Evolutionary conservation across 192 early-diverging fungal genomes (phyloP), one percentile per base, ranked within the genome.

Genomic region (Podila verticillata): DNA sequence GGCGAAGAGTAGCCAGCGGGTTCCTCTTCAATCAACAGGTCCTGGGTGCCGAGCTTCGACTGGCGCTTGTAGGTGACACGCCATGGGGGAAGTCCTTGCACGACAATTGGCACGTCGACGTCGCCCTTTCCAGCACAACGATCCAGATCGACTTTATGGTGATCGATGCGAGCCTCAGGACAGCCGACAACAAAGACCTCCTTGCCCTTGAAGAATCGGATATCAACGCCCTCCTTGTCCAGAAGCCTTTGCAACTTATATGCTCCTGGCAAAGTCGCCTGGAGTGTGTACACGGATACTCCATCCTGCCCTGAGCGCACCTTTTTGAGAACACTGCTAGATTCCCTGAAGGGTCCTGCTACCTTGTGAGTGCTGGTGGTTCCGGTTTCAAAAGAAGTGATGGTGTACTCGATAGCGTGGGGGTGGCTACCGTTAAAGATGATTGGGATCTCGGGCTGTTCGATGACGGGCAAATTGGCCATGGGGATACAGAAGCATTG

Each of bases 401-500:
- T 48, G 4, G 74, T 34, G 49, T 78, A 78, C 48, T 78, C 74
- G 44, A 78, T 34, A 29, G 63, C 64, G 26, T 78, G 34, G 9
- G 74, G 74, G 12, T 70, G 63, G 58, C 74, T 78, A 19, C 67
- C 74, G 34, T 78, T 78, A 36, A 78, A 78, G 24, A 69, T 22
- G 20, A 78, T 78, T 19, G 74, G 67, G 58, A 78, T 78, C 39
- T 66, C 63, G 36, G 74, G 74, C 48, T 29, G 47, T 8, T 65
- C 68, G 24, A 77, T 34, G 7, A 66, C 56, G 15, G 56, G 54
- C 22, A 70, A 39, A 29, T 59, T 66, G 32, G 64, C 32, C n/a
- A 65, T 63, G 0, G 87, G 78, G n/a, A 88, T 70, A 30, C 87
- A 88, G 57, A 70, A 88, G 22, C 70, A 82, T 24, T 78, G 69